A percentile compares a stretch with the other conserved stretches of the same genome.
Conservation (phyloP, 164 flowering plant genomes). For the Taxillus chinensis region DNA sequence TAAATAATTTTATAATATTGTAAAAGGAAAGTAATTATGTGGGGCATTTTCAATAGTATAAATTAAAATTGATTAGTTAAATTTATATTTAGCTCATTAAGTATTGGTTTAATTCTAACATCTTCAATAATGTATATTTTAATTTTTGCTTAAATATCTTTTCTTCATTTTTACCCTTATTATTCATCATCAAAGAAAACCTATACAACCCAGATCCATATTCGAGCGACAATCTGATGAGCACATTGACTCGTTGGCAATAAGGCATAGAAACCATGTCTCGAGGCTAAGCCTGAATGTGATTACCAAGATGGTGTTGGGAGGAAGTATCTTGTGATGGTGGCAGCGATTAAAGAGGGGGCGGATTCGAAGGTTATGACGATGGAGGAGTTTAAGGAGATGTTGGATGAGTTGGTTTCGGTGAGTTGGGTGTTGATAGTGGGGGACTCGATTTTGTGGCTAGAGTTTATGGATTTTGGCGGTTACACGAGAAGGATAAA, state of each 20-base stretch:
- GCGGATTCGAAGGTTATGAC: background rate
- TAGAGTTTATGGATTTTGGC: conserved; percentile 41
- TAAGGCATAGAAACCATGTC: conserved; percentile 12
- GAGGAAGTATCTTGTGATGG: conserved; percentile 10
- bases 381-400: conserved; percentile 24
- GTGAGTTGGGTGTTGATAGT: conserved; percentile 39
- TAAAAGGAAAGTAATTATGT: too few relatives aligned
- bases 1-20: too few relatives aligned
- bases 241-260: background rate
- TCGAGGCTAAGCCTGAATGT: conserved; percentile 11
- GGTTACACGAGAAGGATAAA: conserved; percentile 53
- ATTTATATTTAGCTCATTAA: too few relatives aligned
- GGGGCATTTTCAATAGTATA: too few relatives aligned
- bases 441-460: conserved; percentile 53
- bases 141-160: too few relatives aligned
- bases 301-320: conserved; percentile 26
- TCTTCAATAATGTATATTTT: too few relatives aligned
- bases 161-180: too few relatives aligned
- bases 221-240: too few relatives aligned
- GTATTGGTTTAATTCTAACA: too few relatives aligned
- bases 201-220: too few relatives aligned
- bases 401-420: conserved; percentile 43
- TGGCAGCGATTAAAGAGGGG: background rate
- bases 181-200: too few relatives aligned
- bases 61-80: too few relatives aligned